phyloP scores from a whole-genome alignment of 257 asterid species.

The Solanum ahanhuiri region DNA sequence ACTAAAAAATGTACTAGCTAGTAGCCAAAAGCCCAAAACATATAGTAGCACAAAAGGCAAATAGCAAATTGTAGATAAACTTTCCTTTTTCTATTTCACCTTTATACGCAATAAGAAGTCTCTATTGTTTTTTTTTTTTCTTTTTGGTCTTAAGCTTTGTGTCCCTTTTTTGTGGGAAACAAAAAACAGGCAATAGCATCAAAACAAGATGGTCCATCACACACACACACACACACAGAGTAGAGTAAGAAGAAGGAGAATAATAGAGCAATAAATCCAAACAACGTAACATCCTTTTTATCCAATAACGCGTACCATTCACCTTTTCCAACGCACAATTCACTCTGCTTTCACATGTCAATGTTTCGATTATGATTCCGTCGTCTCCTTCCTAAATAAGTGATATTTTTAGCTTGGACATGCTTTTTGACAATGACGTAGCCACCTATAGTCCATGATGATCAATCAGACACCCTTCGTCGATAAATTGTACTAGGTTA shows the following conservation, averaged over 20 bases:
- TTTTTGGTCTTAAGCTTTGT: neutral
- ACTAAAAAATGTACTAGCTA: neutral
- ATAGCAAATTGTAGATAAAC: neutral
- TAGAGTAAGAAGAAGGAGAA: neutral
- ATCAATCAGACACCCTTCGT: neutral
- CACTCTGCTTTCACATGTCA: neutral
- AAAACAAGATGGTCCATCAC: neutral
- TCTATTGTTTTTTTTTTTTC: neutral
- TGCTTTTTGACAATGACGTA: neutral
- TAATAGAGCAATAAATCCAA: neutral
- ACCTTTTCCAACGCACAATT: neutral
- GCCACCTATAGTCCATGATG: neutral
- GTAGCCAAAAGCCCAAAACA: neutral
- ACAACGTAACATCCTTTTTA: neutral
- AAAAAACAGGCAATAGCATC: neutral
- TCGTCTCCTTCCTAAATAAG: neutral
- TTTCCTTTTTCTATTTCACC: neutral
- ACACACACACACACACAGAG: neutral
- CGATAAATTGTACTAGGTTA: too few relatives aligned
- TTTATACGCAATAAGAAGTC: neutral
- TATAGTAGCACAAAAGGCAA: neutral
- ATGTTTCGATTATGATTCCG: neutral
- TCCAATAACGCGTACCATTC: neutral
- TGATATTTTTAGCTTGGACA: neutral
- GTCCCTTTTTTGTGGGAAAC: neutral